Evolutionary conservation across 495 filamentous ascomycete genomes (phyloP).

Genomic region (Aspergillus olivimuriae): DNA sequence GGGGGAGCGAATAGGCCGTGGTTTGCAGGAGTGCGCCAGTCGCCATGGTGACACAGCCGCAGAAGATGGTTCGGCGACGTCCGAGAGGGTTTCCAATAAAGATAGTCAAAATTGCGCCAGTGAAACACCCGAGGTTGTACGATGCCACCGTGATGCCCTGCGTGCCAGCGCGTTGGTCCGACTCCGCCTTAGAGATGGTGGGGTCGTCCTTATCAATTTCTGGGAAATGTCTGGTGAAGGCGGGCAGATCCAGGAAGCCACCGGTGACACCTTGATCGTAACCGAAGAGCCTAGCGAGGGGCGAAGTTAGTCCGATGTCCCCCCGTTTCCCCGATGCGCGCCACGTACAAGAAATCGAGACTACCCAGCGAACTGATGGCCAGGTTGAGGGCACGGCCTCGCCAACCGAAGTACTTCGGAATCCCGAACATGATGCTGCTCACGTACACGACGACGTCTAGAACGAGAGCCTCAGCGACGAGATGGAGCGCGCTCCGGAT

Average conservation of each 20-base stretch:
- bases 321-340: too few relatives aligned
- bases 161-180: slow-evolving; percentile 22
- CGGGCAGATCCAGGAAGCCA: slow-evolving; percentile 47
- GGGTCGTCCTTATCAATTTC: slow-evolving; percentile 19
- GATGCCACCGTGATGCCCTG: slow-evolving; percentile 52
- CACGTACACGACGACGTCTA: background rate
- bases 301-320: background rate
- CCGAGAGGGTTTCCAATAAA: slow-evolving; percentile 66
- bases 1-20: slow-evolving; percentile 51
- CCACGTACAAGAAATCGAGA: slow-evolving; percentile 53
- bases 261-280: slow-evolving; percentile 55
- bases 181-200: background rate
- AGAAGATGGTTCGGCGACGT: slow-evolving; percentile 60
- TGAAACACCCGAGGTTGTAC: slow-evolving; percentile 74
- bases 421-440: slow-evolving; percentile 38
- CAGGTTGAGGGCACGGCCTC: slow-evolving; percentile 56
- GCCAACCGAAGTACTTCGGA: slow-evolving; percentile 53
- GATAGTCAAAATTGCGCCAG: slow-evolving; percentile 62
- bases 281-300: slow-evolving; percentile 35
- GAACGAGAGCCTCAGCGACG: background rate
- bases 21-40: slow-evolving; percentile 61
- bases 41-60: slow-evolving; percentile 59
- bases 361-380: slow-evolving; percentile 62
- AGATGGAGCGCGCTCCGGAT: background rate
- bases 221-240: slow-evolving; percentile 49